Evolutionary conservation across 140 eudicot genomes (phyloP).

Genomic region (Flaveria floridana): DNA sequence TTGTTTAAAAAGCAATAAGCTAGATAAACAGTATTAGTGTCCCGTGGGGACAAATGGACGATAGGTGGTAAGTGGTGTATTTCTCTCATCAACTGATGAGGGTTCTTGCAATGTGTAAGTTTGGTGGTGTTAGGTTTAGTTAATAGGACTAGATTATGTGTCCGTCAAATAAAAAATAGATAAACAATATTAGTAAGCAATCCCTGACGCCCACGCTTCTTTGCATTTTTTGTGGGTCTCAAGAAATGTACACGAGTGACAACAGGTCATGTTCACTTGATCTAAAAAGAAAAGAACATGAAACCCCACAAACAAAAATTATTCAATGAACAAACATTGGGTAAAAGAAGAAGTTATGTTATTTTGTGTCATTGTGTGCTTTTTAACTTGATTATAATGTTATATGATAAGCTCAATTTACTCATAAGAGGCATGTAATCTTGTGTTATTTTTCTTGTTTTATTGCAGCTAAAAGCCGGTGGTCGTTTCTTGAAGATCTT

Average conservation of each 20-base stretch:
- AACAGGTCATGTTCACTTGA: not conserved
- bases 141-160: no score
- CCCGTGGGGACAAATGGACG: no score
- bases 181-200: no score
- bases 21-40: no score
- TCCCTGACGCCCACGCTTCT: no score
- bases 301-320: not conserved
- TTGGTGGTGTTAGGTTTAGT: no score
- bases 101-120: no score
- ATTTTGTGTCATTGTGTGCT: slow-evolving; percentile 5
- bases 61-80: no score
- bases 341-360: not conserved
- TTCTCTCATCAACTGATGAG: no score
- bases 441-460: not conserved
- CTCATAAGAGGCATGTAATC: not conserved
- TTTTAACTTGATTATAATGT: slow-evolving; percentile 14
- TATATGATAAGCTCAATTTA: not conserved
- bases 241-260: not conserved
- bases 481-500: not conserved
- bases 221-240: no score
- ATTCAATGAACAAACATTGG: not conserved
- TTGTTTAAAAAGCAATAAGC: not conserved
- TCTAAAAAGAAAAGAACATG: not conserved
- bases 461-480: slow-evolving; percentile 29
- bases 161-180: no score